Percentiles rank a stretch among this genome's conserved stretches.
These are phyloP conservation scores for Urochloa ruziziensis DNA, from an alignment of 176 grass and related monocot species.

Conservation along the genomic window DNA sequence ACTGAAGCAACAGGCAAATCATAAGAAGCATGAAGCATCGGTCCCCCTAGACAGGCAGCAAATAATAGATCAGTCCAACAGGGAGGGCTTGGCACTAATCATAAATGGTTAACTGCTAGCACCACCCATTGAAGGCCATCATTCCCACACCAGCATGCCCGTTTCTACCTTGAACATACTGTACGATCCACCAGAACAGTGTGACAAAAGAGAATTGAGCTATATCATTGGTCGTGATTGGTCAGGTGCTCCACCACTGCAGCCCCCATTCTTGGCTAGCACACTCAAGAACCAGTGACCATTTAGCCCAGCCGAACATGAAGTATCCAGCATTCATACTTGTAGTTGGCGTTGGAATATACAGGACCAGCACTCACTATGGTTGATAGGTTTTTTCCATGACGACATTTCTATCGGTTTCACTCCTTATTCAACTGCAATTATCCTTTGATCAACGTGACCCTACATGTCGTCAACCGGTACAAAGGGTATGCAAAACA, in stretches of 20 bases:
- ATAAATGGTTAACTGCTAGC: slow-evolving; percentile 20
- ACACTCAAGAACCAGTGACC: slow-evolving; percentile 1
- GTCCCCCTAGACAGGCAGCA: slow-evolving; percentile 29
- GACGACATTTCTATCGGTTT: background rate
- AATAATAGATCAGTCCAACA: slow-evolving; percentile 7
- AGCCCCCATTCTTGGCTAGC: background rate
- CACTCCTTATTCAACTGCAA: background rate
- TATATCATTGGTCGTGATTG: background rate
- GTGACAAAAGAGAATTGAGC: slow-evolving; percentile 3
- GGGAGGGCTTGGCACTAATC: background rate
- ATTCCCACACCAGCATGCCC: slow-evolving; percentile 28
- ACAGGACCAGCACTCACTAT: background rate
- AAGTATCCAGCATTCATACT: slow-evolving; percentile 4
- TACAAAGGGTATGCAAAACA: background rate
- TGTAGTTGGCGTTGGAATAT: background rate
- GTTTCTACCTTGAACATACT: slow-evolving; percentile 9
- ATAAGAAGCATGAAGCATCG: background rate
- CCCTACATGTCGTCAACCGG: background rate
- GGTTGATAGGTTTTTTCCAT: slow-evolving; percentile 34
- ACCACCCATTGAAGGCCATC: slow-evolving; percentile 19
- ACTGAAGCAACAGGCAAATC: slow-evolving; percentile 41
- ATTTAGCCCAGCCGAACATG: background rate
- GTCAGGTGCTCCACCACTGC: slow-evolving; percentile 9
- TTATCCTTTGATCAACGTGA: background rate
- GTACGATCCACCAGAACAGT: slow-evolving; percentile 25